These are phyloP conservation scores for Clitoria ternatea DNA, from an alignment of 306 rosid genomes.

Conservation along the genomic window DNA sequence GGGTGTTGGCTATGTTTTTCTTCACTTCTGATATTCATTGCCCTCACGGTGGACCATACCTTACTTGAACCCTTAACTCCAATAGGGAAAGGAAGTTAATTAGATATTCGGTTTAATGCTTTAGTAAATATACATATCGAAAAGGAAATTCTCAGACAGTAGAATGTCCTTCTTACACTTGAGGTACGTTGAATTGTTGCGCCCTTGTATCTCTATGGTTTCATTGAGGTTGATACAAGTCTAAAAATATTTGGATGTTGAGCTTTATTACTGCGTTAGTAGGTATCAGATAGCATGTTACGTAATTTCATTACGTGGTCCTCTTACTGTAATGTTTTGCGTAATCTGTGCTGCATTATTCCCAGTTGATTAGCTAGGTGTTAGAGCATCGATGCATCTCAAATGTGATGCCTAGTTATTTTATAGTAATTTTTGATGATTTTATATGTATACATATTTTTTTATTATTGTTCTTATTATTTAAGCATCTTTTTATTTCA, in stretches of 20 bases:
- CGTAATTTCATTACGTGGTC: too few relatives aligned
- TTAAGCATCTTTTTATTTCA: too few relatives aligned
- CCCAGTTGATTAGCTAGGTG: too few relatives aligned
- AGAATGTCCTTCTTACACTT: neutral
- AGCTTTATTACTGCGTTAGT: neutral
- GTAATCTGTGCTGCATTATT: neutral
- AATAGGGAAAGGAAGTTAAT: slow-evolving; percentile 14
- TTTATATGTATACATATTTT: too few relatives aligned
- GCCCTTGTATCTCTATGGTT: neutral
- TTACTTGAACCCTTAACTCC: slow-evolving; percentile 36
- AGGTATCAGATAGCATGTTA: neutral
- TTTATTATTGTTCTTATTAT: too few relatives aligned
- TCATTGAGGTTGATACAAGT: neutral
- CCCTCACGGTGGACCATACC: slow-evolving; percentile 31
- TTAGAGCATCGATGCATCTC: too few relatives aligned
- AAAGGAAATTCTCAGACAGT: neutral
- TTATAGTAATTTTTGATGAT: too few relatives aligned
- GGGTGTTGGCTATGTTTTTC: slow-evolving; percentile 28
- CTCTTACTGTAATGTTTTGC: neutral
- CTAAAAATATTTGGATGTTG: neutral
- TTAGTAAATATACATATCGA: neutral
- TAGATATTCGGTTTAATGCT: slow-evolving; percentile 6
- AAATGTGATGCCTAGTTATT: too few relatives aligned
- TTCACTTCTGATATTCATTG: slow-evolving; percentile 27
- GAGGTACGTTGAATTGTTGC: neutral